A percentile compares a stretch with the other conserved stretches of the same genome.
Evolutionary conservation across 441 rosid species (phyloP).

Genomic region (Hura crepitans): DNA sequence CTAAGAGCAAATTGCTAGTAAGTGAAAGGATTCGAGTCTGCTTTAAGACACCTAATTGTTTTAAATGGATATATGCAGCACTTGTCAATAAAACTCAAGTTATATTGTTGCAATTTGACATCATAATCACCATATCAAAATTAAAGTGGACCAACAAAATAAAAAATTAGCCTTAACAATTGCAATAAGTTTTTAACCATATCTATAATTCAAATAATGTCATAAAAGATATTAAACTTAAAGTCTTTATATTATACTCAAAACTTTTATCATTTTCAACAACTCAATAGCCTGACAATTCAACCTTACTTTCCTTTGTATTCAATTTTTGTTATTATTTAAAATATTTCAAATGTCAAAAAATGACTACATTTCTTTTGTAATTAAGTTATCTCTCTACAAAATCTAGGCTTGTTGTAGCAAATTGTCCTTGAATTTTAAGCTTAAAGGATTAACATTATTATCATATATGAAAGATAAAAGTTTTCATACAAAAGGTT

Average conservation of each 20-base stretch:
- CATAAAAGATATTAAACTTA: background rate
- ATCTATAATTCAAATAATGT: background rate
- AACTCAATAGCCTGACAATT: slow-evolving; percentile 1
- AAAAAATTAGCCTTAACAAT: background rate
- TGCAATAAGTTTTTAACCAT: background rate
- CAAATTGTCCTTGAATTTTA: background rate
- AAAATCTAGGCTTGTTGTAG: no score
- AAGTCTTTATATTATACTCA: background rate
- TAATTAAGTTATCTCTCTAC: no score
- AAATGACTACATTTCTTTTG: background rate
- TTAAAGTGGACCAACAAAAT: background rate
- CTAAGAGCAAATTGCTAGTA: slow-evolving; percentile 83
- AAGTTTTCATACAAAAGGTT: background rate
- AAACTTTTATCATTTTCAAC: background rate
- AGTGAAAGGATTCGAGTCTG: slow-evolving; percentile 90
- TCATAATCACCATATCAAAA: background rate
- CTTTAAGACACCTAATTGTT: slow-evolving; percentile 72
- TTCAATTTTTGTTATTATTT: no score
- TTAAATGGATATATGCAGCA: slow-evolving; percentile 81
- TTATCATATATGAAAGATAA: background rate
- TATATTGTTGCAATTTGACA: slow-evolving; percentile 54
- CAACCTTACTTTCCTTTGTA: background rate
- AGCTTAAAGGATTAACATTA: slow-evolving; percentile 10
- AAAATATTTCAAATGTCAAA: background rate
- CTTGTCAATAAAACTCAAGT: slow-evolving; percentile 68